These are phyloP conservation scores for Aspergillus pseudonomiae DNA, from an alignment of 2,329 filamentous ascomycete genomes.

Conservation along the genomic window DNA sequence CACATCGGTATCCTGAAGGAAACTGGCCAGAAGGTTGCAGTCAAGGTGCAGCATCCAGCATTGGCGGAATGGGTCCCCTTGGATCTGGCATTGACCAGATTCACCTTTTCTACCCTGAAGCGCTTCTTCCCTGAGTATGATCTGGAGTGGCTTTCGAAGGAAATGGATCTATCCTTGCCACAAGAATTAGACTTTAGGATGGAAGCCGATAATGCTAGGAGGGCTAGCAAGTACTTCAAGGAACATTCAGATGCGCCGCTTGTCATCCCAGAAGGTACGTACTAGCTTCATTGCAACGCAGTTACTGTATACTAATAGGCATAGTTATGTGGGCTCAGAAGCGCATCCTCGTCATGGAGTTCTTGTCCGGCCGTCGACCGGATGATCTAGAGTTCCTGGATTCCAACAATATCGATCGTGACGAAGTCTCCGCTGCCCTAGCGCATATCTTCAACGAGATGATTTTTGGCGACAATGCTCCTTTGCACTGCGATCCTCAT, in stretches of 20 bases:
- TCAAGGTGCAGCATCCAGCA: conserved; percentile 93
- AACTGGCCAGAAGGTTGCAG: conserved; percentile 83
- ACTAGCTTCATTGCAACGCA: background rate
- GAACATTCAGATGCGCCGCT: conserved; percentile 74
- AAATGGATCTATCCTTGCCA: conserved; percentile 89
- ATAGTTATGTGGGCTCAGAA: conserved; percentile 82
- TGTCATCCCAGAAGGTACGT: conserved; percentile 71
- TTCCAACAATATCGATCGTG: conserved; percentile 81
- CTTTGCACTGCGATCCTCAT: conserved; percentile 94
- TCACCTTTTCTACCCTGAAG: conserved; percentile 88
- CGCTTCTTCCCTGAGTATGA: conserved; percentile 97
- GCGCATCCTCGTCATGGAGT: conserved; percentile 94
- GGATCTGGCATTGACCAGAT: conserved; percentile 81
- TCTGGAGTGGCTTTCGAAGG: conserved; percentile 88
- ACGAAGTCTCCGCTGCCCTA: conserved; percentile 90
- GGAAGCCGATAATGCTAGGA: conserved; percentile 81
- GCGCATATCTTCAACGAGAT: conserved; percentile 98
- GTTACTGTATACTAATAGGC: conserved; percentile 18
- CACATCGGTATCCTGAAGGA: conserved; percentile 83
- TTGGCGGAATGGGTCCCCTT: conserved; percentile 88
- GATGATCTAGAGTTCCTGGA: conserved; percentile 91
- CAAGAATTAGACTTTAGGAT: conserved; percentile 87
- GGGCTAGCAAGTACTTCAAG: conserved; percentile 79
- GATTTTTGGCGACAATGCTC: conserved; percentile 90
- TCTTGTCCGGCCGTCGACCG: conserved; percentile 79